A percentile compares a stretch with the other conserved stretches of the same genome.
Conservation (phyloP, 2,329 filamentous ascomycete genomes). For the Pseudogymnoascus sp. region DNA sequence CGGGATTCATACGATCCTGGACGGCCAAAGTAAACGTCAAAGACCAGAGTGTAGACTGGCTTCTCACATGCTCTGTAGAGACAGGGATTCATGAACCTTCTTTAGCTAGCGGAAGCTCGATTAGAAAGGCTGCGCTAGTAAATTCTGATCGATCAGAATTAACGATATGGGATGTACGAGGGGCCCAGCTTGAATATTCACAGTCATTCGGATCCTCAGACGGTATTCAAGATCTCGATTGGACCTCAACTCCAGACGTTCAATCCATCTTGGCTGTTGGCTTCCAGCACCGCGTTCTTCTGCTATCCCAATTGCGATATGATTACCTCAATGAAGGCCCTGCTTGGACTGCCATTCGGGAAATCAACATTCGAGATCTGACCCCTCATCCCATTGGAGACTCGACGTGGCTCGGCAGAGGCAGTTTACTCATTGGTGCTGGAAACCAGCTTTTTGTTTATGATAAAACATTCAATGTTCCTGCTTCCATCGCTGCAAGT, state of each 20-base stretch:
- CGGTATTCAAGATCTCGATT: slow-evolving; percentile 78
- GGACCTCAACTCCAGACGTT: slow-evolving; percentile 84
- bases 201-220: slow-evolving; percentile 67
- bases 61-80: slow-evolving; percentile 73
- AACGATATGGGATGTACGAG: slow-evolving; percentile 86
- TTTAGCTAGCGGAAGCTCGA: slow-evolving; percentile 76
- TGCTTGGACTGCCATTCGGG: slow-evolving; percentile 80
- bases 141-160: slow-evolving; percentile 65
- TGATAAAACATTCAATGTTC: slow-evolving; percentile 60
- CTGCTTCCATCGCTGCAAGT: slow-evolving; percentile 19
- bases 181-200: slow-evolving; percentile 73
- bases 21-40: slow-evolving; percentile 64
- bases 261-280: slow-evolving; percentile 90
- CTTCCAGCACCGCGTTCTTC: slow-evolving; percentile 75
- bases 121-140: slow-evolving; percentile 79
- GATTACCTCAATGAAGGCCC: slow-evolving; percentile 83
- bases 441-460: slow-evolving; percentile 89
- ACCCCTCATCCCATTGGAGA: slow-evolving; percentile 90
- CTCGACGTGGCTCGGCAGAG: slow-evolving; percentile 82
- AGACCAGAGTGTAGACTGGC: slow-evolving; percentile 64
- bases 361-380: slow-evolving; percentile 72
- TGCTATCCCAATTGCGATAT: slow-evolving; percentile 82
- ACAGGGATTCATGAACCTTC: slow-evolving; percentile 68
- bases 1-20: slow-evolving; percentile 75
- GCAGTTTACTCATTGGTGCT: slow-evolving; percentile 77